A percentile compares a stretch with the other conserved stretches of the same genome.
Conservation (phyloP, 78 protist species). For the Isochrysis galbana region DNA sequence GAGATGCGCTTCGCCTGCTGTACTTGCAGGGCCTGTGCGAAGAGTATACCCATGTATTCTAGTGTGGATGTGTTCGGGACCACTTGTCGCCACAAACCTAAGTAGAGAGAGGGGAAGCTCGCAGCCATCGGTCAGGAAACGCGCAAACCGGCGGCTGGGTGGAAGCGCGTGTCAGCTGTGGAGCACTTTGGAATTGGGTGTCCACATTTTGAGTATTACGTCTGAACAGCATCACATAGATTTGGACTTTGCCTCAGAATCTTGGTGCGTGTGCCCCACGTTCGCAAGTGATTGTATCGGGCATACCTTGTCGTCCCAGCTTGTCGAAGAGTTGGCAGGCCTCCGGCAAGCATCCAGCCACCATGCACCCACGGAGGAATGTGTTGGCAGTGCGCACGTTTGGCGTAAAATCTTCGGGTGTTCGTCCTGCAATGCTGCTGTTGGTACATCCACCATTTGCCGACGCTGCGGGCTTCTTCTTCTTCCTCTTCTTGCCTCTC, state of each 20-base stretch:
- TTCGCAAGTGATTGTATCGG: too few species aligned
- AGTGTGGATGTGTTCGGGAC: not conserved
- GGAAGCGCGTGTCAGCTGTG: too few species aligned
- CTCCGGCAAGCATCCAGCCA: not conserved
- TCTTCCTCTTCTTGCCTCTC: too few species aligned
- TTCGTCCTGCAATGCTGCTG: not conserved
- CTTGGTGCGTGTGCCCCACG: too few species aligned
- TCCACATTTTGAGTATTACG: too few species aligned
- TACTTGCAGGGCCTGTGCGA: not conserved
- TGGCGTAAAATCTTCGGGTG: not conserved
- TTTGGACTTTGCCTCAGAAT: too few species aligned
- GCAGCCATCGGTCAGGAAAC: too few species aligned
- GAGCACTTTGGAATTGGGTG: too few species aligned
- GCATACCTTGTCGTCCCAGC: not conserved
- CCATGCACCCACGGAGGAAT: not conserved
- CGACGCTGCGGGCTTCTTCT: too few species aligned
- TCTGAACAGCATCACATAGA: too few species aligned
- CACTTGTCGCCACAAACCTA: not conserved
- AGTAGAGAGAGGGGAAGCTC: too few species aligned
- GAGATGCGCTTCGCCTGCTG: not conserved
- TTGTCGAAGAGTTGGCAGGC: not conserved
- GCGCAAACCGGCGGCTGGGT: too few species aligned
- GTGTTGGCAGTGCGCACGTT: conserved; percentile 10
- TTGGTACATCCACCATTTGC: not conserved
- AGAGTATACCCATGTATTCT: not conserved